Evolutionary conservation across 2,329 filamentous ascomycete genomes (phyloP).

Genomic region (Biscogniauxia marginata): DNA sequence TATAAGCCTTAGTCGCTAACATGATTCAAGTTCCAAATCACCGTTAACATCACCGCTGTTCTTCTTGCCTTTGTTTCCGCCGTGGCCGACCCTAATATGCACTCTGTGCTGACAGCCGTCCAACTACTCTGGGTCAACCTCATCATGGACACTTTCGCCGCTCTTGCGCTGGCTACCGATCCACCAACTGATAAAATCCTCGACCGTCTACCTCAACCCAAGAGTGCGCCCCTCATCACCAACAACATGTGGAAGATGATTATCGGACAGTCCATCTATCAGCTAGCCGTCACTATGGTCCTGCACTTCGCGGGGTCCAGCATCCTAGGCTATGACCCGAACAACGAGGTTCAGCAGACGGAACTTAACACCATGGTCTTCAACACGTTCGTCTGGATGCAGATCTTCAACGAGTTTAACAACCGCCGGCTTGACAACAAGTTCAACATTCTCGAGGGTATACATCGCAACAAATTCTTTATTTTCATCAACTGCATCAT

Average conservation of each 20-base stretch:
- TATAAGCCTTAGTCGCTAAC: slow-evolving; percentile 4
- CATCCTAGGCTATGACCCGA: slow-evolving; percentile 50
- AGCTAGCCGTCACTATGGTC: slow-evolving; percentile 56
- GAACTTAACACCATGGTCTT: slow-evolving; percentile 62
- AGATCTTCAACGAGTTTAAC: slow-evolving; percentile 70
- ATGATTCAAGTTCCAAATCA: slow-evolving; percentile 57
- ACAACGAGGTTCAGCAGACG: slow-evolving; percentile 38
- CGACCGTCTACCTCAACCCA: slow-evolving; percentile 52
- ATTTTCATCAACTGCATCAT: slow-evolving; percentile 56
- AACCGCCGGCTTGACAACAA: slow-evolving; percentile 62
- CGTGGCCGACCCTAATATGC: slow-evolving; percentile 52
- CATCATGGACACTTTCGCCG: slow-evolving; percentile 69
- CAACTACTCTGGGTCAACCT: slow-evolving; percentile 69
- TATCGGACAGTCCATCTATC: slow-evolving; percentile 59
- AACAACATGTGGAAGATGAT: slow-evolving; percentile 69
- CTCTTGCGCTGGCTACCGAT: slow-evolving; percentile 64
- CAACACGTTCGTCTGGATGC: slow-evolving; percentile 71
- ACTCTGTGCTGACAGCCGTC: slow-evolving; percentile 63
- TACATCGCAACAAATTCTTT: slow-evolving; percentile 57
- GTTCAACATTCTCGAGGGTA: slow-evolving; percentile 60
- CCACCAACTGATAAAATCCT: slow-evolving; percentile 57
- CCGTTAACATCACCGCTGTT: slow-evolving; percentile 68
- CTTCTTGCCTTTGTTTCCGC: slow-evolving; percentile 64
- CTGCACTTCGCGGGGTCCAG: slow-evolving; percentile 60
- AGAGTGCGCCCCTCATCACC: slow-evolving; percentile 71